Percentiles rank a stretch among this genome's conserved stretches.
These are phyloP conservation scores for Sporothrix brasiliensis DNA, from an alignment of 2,329 filamentous ascomycete species.

Conservation along the genomic window DNA sequence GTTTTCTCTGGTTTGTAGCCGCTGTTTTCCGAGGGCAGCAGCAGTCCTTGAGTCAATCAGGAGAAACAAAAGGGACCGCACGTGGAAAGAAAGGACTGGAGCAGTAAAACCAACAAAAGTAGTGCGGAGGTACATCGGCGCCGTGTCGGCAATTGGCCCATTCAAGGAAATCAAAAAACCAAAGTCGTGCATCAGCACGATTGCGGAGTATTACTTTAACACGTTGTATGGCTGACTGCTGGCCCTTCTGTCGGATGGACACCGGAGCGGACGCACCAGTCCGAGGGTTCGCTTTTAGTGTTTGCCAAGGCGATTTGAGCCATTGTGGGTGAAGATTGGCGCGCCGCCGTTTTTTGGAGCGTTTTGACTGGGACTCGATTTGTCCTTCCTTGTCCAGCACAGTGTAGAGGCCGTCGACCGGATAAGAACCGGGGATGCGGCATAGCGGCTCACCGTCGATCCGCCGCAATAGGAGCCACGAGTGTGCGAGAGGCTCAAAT, in stretches of 20 bases:
- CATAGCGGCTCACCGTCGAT: constrained; percentile 25
- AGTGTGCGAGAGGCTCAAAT: no score
- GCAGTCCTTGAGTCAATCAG: neutral
- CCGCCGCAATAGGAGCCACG: constrained; percentile 10
- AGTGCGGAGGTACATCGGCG: neutral
- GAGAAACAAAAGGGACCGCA: neutral
- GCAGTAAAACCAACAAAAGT: neutral
- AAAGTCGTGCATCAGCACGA: neutral
- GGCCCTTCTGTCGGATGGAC: neutral
- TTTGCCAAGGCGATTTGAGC: neutral
- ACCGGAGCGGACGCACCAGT: constrained; percentile 15
- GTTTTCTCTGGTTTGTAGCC: neutral
- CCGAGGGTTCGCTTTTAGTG: constrained; percentile 13
- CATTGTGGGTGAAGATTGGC: neutral
- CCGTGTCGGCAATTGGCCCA: constrained; percentile 17
- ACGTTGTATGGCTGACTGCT: neutral
- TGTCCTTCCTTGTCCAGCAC: neutral
- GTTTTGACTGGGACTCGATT: no score
- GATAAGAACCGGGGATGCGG: constrained; percentile 30
- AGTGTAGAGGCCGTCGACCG: constrained; percentile 27
- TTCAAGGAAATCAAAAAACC: neutral
- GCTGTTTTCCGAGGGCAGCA: no score
- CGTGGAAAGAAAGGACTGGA: neutral
- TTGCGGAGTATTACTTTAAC: no score
- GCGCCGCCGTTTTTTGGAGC: neutral